phyloP scores from a whole-genome alignment of 441 rosid genomes.

The Brassica balearica region DNA sequence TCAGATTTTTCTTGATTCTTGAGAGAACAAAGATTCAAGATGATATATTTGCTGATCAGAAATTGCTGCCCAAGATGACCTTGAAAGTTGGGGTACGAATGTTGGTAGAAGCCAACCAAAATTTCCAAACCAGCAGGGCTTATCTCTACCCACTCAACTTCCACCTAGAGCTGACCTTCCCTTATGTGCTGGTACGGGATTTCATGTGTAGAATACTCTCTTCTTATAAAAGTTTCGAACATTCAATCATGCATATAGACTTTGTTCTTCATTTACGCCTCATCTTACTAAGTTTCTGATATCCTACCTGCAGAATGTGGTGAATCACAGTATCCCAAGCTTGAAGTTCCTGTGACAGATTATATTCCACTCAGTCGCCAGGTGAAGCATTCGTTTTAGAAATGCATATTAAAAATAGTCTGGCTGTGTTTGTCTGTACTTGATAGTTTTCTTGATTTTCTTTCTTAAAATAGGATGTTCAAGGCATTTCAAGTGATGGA shows the following conservation, averaged over 20 bases:
- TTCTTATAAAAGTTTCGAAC: not conserved
- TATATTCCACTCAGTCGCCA: slow-evolving; percentile 68
- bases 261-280: slow-evolving; percentile 9
- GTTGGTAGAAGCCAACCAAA: slow-evolving; percentile 61
- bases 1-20: slow-evolving; percentile 35
- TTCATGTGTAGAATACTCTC: slow-evolving; percentile 19
- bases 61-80: slow-evolving; percentile 59
- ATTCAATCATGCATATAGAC: slow-evolving; percentile 10
- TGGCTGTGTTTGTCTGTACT: slow-evolving; percentile 23
- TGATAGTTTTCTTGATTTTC: slow-evolving; percentile 20
- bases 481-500: slow-evolving; percentile 36
- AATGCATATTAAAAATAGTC: slow-evolving; percentile 17
- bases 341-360: slow-evolving; percentile 76
- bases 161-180: slow-evolving; percentile 92
- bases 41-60: slow-evolving; percentile 48
- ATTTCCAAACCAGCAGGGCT: slow-evolving; percentile 61
- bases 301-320: slow-evolving; percentile 60
- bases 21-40: slow-evolving; percentile 15
- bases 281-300: slow-evolving; percentile 19
- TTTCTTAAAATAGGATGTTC: slow-evolving; percentile 52
- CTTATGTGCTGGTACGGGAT: slow-evolving; percentile 68
- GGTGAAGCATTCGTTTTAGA: slow-evolving; percentile 51
- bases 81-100: slow-evolving; percentile 65
- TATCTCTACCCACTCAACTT: slow-evolving; percentile 83
- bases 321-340: slow-evolving; percentile 77